phyloP scores from a whole-genome alignment of 108 stramenopile genomes.

The Cyclotella baltica region DNA sequence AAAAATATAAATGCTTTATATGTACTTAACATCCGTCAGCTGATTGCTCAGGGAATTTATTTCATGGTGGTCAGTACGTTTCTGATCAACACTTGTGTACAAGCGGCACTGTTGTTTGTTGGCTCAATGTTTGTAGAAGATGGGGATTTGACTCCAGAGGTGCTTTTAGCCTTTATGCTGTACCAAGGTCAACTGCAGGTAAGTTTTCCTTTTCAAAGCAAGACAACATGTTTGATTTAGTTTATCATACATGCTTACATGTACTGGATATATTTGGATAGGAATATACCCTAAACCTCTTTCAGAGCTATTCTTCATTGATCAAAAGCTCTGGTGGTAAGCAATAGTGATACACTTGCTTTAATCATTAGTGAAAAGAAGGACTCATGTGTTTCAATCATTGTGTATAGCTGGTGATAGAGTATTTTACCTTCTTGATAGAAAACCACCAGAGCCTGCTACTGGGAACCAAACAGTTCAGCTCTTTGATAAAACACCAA shows the following conservation, averaged over 20 bases:
- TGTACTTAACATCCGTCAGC: conserved; percentile 81
- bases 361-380: background rate
- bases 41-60: conserved; percentile 85
- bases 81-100: conserved; percentile 90
- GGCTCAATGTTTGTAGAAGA: conserved; percentile 74
- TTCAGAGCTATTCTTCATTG: conserved; percentile 89
- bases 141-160: conserved; percentile 64
- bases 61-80: conserved; percentile 92
- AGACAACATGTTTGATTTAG: background rate
- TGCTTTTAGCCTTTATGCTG: conserved; percentile 96
- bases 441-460: conserved; percentile 73
- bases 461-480: conserved; percentile 64
- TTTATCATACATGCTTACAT: background rate
- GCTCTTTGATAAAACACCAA: conserved; percentile 5
- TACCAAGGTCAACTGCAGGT: conserved; percentile 91
- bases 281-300: conserved; percentile 88
- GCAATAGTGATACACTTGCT: background rate
- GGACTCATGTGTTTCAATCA: background rate
- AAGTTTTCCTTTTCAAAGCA: background rate
- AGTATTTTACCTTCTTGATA: conserved; percentile 86
- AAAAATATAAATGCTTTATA: conserved; percentile 78
- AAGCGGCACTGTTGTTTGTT: conserved; percentile 74
- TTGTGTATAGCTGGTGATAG: conserved; percentile 85
- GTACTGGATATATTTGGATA: conserved; percentile 4
- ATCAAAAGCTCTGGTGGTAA: conserved; percentile 82